Percentiles rank a stretch among this genome's conserved stretches.
Evolutionary conservation across 768 basidiomycete species (phyloP).

Genomic region (Rickenella mellea): DNA sequence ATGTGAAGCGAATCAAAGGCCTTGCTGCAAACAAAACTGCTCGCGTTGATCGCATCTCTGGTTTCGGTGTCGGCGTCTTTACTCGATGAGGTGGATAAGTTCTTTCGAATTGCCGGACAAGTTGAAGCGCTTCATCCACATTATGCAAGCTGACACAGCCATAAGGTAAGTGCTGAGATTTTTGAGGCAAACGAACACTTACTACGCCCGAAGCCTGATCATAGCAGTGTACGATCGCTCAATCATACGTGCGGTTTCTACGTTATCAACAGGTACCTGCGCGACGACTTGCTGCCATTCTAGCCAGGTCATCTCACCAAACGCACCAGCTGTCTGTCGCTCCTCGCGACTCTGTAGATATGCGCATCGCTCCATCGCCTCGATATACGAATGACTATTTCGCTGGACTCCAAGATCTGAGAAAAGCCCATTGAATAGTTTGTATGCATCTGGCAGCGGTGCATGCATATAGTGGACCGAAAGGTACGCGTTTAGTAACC

Average conservation of each 20-base stretch:
- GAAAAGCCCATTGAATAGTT: constrained; percentile 45
- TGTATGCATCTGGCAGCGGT: constrained; percentile 34
- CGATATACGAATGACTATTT: constrained; percentile 49
- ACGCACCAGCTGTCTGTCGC: constrained; percentile 34
- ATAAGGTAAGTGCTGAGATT: background rate
- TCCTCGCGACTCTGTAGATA: constrained; percentile 33
- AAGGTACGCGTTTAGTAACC: constrained; percentile 73
- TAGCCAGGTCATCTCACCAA: constrained; percentile 57
- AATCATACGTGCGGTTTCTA: constrained; percentile 36
- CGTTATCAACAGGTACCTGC: constrained; percentile 19
- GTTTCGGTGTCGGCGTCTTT: constrained; percentile 31
- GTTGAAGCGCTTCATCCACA: constrained; percentile 41
- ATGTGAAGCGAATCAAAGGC: constrained; percentile 65
- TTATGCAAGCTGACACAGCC: constrained; percentile 32
- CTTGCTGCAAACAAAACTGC: constrained; percentile 42
- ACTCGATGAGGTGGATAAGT: constrained; percentile 55
- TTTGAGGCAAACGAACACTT: constrained; percentile 18
- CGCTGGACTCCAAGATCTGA: constrained; percentile 28
- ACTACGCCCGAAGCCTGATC: constrained; percentile 60
- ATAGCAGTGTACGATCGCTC: constrained; percentile 63
- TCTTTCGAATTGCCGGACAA: constrained; percentile 51
- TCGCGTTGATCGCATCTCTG: constrained; percentile 46
- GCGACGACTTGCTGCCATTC: constrained; percentile 49
- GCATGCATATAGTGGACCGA: constrained; percentile 62
- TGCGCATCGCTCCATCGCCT: constrained; percentile 62